These are phyloP conservation scores for Phytophthora ramorum DNA, from an alignment of 352 stramenopile genomes.

Conservation along the genomic window DNA sequence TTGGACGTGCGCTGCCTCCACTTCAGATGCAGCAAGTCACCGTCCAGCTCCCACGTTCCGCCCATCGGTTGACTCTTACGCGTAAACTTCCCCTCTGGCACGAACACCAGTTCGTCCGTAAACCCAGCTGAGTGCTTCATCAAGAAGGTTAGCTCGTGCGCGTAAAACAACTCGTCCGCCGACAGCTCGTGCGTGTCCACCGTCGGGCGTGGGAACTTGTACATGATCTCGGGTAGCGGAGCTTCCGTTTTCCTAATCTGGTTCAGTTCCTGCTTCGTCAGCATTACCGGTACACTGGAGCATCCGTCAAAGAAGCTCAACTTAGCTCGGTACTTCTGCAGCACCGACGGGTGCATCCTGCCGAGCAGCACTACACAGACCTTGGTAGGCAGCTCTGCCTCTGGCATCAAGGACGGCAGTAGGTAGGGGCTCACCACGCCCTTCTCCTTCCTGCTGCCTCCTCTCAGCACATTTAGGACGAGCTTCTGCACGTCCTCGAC, in stretches of 20 bases:
- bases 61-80: constrained; percentile 73
- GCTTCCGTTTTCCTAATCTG: constrained; percentile 62
- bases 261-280: constrained; percentile 57
- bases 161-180: constrained; percentile 74
- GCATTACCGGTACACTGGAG: constrained; percentile 68
- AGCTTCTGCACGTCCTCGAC: constrained; percentile 72
- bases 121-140: constrained; percentile 79
- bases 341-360: constrained; percentile 71
- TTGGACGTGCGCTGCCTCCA: constrained; percentile 54
- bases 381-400: constrained; percentile 56
- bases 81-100: constrained; percentile 63
- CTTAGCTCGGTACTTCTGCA: constrained; percentile 73
- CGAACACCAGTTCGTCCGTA: constrained; percentile 78
- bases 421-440: constrained; percentile 55
- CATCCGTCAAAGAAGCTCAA: constrained; percentile 80
- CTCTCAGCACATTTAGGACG: constrained; percentile 53
- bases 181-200: constrained; percentile 67
- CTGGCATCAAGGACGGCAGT: constrained; percentile 56
- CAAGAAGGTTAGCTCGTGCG: constrained; percentile 83
- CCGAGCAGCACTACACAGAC: constrained; percentile 77
- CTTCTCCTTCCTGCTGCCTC: constrained; percentile 23
- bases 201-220: constrained; percentile 68
- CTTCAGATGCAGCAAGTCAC: constrained; percentile 83
- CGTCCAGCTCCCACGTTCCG: constrained; percentile 81
- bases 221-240: constrained; percentile 70